Evolutionary conservation across 2,329 filamentous ascomycete species (phyloP), one percentile per base, ranked within the genome.

Genomic region (Trichoderma endophyticum): DNA sequence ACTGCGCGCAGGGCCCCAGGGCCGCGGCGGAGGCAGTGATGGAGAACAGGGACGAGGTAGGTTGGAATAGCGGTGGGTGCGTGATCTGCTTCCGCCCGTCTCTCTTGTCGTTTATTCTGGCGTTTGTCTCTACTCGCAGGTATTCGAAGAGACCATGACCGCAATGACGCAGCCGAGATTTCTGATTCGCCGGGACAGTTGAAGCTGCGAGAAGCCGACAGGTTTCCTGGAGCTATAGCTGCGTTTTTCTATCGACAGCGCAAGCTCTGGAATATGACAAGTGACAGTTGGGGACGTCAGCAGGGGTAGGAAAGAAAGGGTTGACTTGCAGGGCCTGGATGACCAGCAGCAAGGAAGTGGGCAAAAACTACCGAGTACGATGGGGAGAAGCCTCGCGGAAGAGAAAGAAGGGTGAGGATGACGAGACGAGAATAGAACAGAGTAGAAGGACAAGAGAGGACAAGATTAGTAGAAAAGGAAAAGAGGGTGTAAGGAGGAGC

Each of bases 281-380:
- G 63, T 71, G 71, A 72, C 43, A 32, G 57, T 57, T 24, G 24
- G 57, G 71, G 70, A 73, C 60, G 73, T 64, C 68, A 71, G 73
- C 62, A 56, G 70, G 71, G 73, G 62, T 70, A 63, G 54, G 57
- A 68, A 64, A 70, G 59, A 65, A 64, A 69, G 64, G 71, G 67
- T 70, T 56, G 64, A 69, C 71, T 57, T 63, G 71, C 64, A 66
- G 63, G 71, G 71, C 39, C 63, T 18, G 48, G 64, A 72, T 57
- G 70, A 63, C 63, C 56, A 68, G 65, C 71, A 64, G 51, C 59
- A 72, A 70, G 61, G 59, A 48, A 60, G 68, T 57, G 60, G 51
- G 60, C 43, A 26, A 21, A 54, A 48, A 64, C 60, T 71, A 56
- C 61, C 65, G 64, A 65, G 66, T 61, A 66, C 63, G 48, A 65